These are phyloP conservation scores for Epichloe baconii DNA, from an alignment of 2,329 filamentous ascomycete species.

Conservation along the genomic window DNA sequence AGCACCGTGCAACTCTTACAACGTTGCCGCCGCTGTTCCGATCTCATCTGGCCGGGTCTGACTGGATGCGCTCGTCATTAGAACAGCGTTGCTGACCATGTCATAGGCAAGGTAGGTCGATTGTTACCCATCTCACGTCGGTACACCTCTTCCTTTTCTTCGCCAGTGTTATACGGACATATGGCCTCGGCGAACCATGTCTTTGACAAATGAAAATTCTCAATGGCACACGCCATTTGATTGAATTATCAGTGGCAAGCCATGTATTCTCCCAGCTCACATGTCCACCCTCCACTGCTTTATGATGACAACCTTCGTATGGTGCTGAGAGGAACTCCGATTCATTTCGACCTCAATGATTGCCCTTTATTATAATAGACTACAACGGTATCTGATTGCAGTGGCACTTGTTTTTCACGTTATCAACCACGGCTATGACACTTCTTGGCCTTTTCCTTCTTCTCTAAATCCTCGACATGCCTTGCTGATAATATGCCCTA, in stretches of 20 bases:
- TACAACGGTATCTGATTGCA: slow-evolving; percentile 94
- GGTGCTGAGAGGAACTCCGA: slow-evolving; percentile 43
- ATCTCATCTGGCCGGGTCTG: not conserved
- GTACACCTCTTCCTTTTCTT: not conserved
- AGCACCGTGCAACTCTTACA: not conserved
- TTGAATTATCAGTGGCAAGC: not conserved
- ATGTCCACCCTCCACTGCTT: slow-evolving; percentile 12
- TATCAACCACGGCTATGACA: not conserved
- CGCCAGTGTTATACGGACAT: not conserved
- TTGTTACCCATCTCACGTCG: not conserved
- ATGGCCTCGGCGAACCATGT: not conserved
- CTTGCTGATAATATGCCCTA: slow-evolving; percentile 10
- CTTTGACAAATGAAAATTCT: not conserved
- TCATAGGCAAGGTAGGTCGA: slow-evolving; percentile 18
- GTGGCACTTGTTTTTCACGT: slow-evolving; percentile 10
- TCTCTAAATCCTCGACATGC: not conserved
- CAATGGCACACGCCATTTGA: not conserved
- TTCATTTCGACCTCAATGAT: slow-evolving; percentile 48
- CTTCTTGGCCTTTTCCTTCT: not conserved
- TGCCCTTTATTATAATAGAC: slow-evolving; percentile 61
- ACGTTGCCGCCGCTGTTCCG: no score
- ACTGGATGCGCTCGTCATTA: not conserved
- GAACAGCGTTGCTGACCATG: slow-evolving; percentile 14
- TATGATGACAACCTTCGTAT: slow-evolving; percentile 47
- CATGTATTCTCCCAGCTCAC: not conserved